Base-by-base conservation (phyloP, 1,284 basidiomycete genomes). In the Ganoderma multipileum region DNA sequence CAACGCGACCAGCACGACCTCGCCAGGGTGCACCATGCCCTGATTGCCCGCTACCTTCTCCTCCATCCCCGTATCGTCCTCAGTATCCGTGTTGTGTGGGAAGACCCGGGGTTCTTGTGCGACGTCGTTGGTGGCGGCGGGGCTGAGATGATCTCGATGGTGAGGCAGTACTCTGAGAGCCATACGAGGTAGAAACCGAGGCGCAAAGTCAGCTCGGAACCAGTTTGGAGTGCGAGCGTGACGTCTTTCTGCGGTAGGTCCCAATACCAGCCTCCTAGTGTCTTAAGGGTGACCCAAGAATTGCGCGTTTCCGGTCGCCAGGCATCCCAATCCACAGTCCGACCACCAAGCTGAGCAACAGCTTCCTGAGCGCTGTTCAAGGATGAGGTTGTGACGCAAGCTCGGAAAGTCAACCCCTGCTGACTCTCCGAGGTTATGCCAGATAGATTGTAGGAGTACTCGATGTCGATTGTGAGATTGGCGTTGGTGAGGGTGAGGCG, bases 251-350 rank as follows among this genome's bases (percentile, higher is more conserved):
- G 1, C 38, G 55, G 36, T 8, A 54, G 14, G 52, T 2, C 14
- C 55, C 30, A n/a, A n/a, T 38, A 1, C 33, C 55, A 33, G 16
- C 55, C 20, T 8, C 7, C 20, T n/a, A 8, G 33, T 8, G 3
- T 3, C 7, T 1, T 8, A n/a, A n/a, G 7, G 7, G 6, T 8
- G 33, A 0, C 18, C 3, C n/a, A n/a, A n/a, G 5, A 1, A 18
- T 9, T 2, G 4, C 11, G 5, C 38, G 38, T 14, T 14, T 39
- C 23, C 50, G 23, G n/a, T 12, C 5, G 11, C 50, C 23, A 52
- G 6, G 20, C 26, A 11, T 52, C 38, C n/a, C n/a, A 28, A 7
- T 52, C 50, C 26, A 26, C 20, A 12, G n/a, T 7, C 18, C n/a
- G n/a, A 12, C 18, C 16, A 8, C 12, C n/a, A 18, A 2, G 2